Evolutionary conservation across 2,329 filamentous ascomycete genomes (phyloP).

Genomic region (Waltergamsia citrina): DNA sequence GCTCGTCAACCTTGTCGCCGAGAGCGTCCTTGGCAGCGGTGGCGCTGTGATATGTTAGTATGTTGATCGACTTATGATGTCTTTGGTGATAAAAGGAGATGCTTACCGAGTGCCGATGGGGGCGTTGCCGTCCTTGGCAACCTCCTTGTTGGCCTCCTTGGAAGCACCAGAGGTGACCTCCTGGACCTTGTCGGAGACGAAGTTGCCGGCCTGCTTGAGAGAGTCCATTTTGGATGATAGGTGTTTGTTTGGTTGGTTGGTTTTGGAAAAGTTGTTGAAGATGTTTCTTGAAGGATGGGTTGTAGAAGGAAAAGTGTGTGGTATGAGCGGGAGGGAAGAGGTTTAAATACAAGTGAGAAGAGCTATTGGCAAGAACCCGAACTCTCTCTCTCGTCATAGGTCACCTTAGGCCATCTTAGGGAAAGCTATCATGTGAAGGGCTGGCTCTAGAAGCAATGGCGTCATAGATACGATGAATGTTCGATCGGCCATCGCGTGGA

Average conservation of each 20-base stretch:
- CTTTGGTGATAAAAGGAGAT: too few species aligned
- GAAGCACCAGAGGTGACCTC: slow-evolving; percentile 42
- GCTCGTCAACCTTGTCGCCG: slow-evolving; percentile 34
- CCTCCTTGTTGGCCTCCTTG: slow-evolving; percentile 63
- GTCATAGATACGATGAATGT: background rate
- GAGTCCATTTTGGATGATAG: slow-evolving; percentile 35
- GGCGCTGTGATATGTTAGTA: slow-evolving; percentile 20
- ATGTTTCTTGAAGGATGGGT: slow-evolving; percentile 11
- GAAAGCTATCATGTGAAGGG: background rate
- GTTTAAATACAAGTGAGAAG: too few species aligned
- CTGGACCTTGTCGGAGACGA: slow-evolving; percentile 54
- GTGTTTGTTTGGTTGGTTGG: slow-evolving; percentile 7
- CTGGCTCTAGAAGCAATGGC: background rate
- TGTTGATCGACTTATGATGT: slow-evolving; percentile 42
- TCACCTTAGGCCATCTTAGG: too few species aligned
- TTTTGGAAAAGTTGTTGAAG: background rate
- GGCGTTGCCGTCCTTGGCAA: slow-evolving; percentile 53
- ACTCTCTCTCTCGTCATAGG: too few species aligned
- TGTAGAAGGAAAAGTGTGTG: too few species aligned
- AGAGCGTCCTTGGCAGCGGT: slow-evolving; percentile 39
- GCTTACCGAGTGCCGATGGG: slow-evolving; percentile 41
- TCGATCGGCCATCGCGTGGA: too few species aligned
- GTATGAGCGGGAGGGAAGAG: too few species aligned
- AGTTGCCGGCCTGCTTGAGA: slow-evolving; percentile 54
- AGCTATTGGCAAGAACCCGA: too few species aligned